Evolutionary conservation across 2,329 filamentous ascomycete genomes (phyloP), one percentile per base, ranked within the genome.

Genomic region (Chaetomiaceae sp.): DNA sequence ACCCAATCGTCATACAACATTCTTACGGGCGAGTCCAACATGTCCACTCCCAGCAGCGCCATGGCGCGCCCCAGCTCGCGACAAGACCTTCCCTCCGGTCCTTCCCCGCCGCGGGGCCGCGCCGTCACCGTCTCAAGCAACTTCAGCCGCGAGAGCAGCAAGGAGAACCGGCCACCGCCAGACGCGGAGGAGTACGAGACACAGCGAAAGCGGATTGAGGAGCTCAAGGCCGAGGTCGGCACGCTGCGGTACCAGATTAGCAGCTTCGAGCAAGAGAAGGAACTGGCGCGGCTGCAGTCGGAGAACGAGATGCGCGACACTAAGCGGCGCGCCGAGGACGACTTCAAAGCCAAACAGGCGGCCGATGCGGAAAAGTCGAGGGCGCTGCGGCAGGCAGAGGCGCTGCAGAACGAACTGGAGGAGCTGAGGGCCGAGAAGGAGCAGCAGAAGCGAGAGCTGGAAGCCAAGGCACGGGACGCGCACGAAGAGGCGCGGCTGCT

Each of bases 171-270:
- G 55, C 73, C 76, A 26, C 78, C 78, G 0, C 68, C 74, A 1
- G 78, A 80, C 48, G 72, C 72, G n/a, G 74, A 79, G 48, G 71
- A 75, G 45, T 78, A 79, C 59, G 78, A 81, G 59, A 72, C 69
- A 37, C 78, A 76, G 60, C 70, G 73, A 39, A 73, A 68, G 45
- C 70, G 70, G 29, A 78, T 76, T 49, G 90, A 97, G 60, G 84
- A 90, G 54, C 74, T 97, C 20, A 90, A 91, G 60, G 88, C 91
- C 2, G 88, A 96, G 65, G 73, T 97, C 34, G 93, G 90, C 51
- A 87, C 88, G 0, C 71, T 96, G 41, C 84, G 83, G 51, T 98
- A 96, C 68, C 88, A 91, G 48, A 75, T 95, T 55, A 86, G 89
- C 59, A 91, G 86, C 15, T 71, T 87, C 43, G 90, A 91, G 58